Evolutionary conservation across 805 yeast species (phyloP).

Genomic region (Saccharomycopsis sp.): DNA sequence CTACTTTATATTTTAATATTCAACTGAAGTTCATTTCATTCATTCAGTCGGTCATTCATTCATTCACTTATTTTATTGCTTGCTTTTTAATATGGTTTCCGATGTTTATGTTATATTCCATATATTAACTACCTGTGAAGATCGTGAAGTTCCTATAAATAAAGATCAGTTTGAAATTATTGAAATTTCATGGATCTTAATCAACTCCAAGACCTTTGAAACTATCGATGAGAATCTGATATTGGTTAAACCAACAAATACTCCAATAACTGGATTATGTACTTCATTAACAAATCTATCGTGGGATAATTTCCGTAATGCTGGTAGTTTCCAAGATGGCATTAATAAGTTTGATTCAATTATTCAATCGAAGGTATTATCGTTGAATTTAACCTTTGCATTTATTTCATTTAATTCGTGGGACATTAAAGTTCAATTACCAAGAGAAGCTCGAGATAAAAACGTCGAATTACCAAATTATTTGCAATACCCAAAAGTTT

Average conservation of each 20-base stretch:
- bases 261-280: slow-evolving; percentile 57
- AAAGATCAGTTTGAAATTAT: slow-evolving; percentile 64
- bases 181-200: slow-evolving; percentile 59
- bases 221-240: slow-evolving; percentile 37
- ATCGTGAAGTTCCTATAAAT: slow-evolving; percentile 40
- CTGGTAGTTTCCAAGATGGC: slow-evolving; percentile 59
- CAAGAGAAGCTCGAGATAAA: slow-evolving; percentile 76
- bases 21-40: no score
- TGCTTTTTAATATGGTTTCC: no score
- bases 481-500: slow-evolving; percentile 66
- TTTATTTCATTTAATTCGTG: slow-evolving; percentile 60
- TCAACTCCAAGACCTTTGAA: slow-evolving; percentile 47
- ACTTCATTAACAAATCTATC: slow-evolving; percentile 45
- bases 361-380: not conserved
- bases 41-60: no score
- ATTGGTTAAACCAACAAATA: slow-evolving; percentile 53
- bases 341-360: slow-evolving; percentile 41
- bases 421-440: slow-evolving; percentile 70
- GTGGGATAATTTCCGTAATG: slow-evolving; percentile 54
- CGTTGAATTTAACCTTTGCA: not conserved
- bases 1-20: no score
- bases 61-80: no score
- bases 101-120: slow-evolving; percentile 57
- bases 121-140: slow-evolving; percentile 62
- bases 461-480: slow-evolving; percentile 65